These are phyloP conservation scores for Bolboschoenus planiculmis DNA, from an alignment of 176 grass and related monocot genomes.

Conservation along the genomic window DNA sequence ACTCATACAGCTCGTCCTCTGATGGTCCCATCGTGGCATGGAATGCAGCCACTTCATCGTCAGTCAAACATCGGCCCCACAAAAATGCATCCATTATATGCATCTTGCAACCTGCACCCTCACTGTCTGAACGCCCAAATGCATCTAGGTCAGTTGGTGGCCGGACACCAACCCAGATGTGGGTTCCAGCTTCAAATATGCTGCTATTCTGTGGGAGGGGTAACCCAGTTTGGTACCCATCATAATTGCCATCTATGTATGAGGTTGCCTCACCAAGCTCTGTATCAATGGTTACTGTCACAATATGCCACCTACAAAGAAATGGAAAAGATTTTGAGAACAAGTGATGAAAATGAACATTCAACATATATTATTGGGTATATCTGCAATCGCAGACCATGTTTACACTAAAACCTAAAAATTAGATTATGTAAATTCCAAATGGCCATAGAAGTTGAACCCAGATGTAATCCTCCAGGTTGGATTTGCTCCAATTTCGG, in stretches of 20 bases:
- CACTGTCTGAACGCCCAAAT: conserved; percentile 95
- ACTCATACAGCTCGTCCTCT: conserved; percentile 70
- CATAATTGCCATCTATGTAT: conserved; percentile 80
- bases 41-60: conserved; percentile 81
- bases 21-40: conserved; percentile 53
- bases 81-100: conserved; percentile 97
- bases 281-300: conserved; percentile 95
- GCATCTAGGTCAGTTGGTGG: conserved; percentile 94
- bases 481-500: background rate
- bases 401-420: background rate
- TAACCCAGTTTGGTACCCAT: conserved; percentile 83
- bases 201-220: conserved; percentile 56
- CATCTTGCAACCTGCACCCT: conserved; percentile 95
- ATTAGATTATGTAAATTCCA: background rate
- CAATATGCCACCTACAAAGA: conserved; percentile 87
- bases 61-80: conserved; percentile 87
- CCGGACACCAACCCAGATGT: conserved; percentile 81
- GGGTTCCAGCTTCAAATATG: conserved; percentile 77
- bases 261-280: conserved; percentile 93
- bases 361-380: background rate
- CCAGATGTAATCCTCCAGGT: background rate
- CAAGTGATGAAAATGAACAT: background rate
- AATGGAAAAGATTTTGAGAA: background rate
- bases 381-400: background rate
- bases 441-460: background rate